A percentile compares a stretch with the other conserved stretches of the same genome.
Conservation (phyloP, 257 asterid species). For the Solanum neorickii region DNA sequence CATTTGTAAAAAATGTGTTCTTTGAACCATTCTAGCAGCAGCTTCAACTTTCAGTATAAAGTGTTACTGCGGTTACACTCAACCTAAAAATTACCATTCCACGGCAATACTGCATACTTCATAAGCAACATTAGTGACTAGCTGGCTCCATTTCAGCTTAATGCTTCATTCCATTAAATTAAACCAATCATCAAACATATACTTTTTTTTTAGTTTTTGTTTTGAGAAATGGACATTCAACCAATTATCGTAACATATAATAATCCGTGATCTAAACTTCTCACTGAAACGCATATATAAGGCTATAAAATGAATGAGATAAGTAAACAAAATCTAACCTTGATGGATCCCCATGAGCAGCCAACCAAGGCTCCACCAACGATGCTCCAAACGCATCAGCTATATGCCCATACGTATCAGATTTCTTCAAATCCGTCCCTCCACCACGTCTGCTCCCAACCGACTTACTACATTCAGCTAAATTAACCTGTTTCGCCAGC, state of each 20-base stretch:
- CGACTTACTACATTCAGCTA: constrained; percentile 75
- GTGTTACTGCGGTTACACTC: not conserved
- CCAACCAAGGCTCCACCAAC: constrained; percentile 94
- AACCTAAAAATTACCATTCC: not conserved
- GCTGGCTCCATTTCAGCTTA: not conserved
- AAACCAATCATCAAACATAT: not conserved
- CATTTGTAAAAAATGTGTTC: not conserved
- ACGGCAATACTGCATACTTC: not conserved
- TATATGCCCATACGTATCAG: constrained; percentile 45
- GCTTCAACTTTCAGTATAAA: not conserved
- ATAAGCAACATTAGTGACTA: not conserved
- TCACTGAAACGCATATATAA: not conserved
- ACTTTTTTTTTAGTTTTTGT: not conserved
- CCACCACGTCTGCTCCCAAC: constrained; percentile 30
- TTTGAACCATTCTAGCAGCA: not conserved
- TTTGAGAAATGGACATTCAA: not conserved
- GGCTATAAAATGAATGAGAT: not conserved
- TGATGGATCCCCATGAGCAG: constrained; percentile 97
- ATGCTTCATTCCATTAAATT: not conserved
- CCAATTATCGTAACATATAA: not conserved
- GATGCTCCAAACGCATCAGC: constrained; percentile 84
- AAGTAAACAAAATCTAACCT: constrained; percentile 35
- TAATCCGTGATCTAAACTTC: not conserved
- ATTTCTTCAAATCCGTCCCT: constrained; percentile 44
- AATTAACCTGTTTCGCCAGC: constrained; percentile 83